phyloP scores from a whole-genome alignment of 306 rosid genomes.

The Adenanthera pavonina region DNA sequence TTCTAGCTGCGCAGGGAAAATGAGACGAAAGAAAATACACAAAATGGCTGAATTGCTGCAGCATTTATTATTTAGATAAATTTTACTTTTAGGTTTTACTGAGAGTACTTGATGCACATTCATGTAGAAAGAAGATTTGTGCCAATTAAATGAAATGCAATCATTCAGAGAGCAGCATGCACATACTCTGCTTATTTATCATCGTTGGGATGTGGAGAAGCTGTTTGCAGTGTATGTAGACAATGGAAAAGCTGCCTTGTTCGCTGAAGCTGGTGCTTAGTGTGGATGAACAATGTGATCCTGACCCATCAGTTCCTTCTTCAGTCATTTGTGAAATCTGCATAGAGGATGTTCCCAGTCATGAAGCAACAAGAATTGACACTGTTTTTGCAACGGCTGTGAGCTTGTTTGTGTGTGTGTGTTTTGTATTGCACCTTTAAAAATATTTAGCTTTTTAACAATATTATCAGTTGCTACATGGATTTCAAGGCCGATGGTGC shows the following conservation, averaged over 20 bases:
- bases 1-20: constrained; percentile 81
- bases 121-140: constrained; percentile 82
- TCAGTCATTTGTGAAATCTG: constrained; percentile 72
- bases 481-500: constrained; percentile 16
- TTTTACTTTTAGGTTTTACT: constrained; percentile 3
- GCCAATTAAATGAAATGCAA: constrained; percentile 78
- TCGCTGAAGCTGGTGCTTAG: constrained; percentile 79
- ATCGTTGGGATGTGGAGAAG: constrained; percentile 89
- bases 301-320: constrained; percentile 41
- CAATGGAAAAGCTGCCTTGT: constrained; percentile 60
- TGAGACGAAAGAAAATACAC: constrained; percentile 21
- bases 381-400: constrained; percentile 90
- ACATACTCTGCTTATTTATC: constrained; percentile 79
- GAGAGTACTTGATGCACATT: constrained; percentile 33
- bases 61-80: constrained; percentile 2
- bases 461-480: constrained; percentile 4
- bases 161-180: constrained; percentile 83
- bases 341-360: constrained; percentile 70
- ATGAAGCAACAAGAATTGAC: constrained; percentile 83
- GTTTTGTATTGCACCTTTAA: neutral
- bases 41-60: neutral
- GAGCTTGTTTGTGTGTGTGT: constrained; percentile 61
- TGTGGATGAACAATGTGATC: constrained; percentile 52
- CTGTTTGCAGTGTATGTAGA: constrained; percentile 75
- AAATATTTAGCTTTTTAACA: constrained; percentile 1